These are phyloP conservation scores for Xylaria acuta DNA, from an alignment of 495 filamentous ascomycete species.

Conservation along the genomic window DNA sequence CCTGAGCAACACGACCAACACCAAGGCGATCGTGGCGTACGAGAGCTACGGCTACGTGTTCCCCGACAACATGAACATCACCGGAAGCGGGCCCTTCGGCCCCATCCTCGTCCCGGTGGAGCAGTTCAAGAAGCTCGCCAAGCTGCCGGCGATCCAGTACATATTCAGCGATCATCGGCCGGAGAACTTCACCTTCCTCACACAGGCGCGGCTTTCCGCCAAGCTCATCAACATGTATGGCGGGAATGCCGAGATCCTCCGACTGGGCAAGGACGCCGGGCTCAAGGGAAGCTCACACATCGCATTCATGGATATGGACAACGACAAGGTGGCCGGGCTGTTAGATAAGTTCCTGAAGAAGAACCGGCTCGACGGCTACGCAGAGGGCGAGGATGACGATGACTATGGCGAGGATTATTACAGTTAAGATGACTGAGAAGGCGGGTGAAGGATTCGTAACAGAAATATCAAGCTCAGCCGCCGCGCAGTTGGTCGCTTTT, in stretches of 20 bases:
- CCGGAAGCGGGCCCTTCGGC: conserved; percentile 39
- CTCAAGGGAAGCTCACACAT: conserved; percentile 54
- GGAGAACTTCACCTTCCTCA: conserved; percentile 39
- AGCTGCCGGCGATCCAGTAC: conserved; percentile 50
- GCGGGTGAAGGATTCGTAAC: too few relatives aligned
- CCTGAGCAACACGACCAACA: conserved; percentile 51
- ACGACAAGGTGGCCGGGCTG: conserved; percentile 48
- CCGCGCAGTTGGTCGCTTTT: neutral
- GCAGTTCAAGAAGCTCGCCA: conserved; percentile 55
- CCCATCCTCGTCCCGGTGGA: conserved; percentile 48
- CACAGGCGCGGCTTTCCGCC: conserved; percentile 42
- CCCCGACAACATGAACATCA: conserved; percentile 49
- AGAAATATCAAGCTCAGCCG: neutral
- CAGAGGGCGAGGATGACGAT: neutral
- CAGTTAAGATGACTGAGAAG: too few relatives aligned
- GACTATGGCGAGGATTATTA: neutral
- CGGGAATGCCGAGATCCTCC: conserved; percentile 52
- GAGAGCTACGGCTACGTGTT: conserved; percentile 54
- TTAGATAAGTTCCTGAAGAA: conserved; percentile 47
- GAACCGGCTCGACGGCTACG: conserved; percentile 45
- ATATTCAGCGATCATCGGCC: conserved; percentile 54
- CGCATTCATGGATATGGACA: conserved; percentile 54
- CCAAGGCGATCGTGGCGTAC: conserved; percentile 56
- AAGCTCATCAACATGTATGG: conserved; percentile 54
- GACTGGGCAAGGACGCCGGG: conserved; percentile 46